Evolutionary conservation across 192 early-diverging fungal genomes (phyloP), one percentile per base, ranked within the genome.

Genomic region (Pilaira anomala): DNA sequence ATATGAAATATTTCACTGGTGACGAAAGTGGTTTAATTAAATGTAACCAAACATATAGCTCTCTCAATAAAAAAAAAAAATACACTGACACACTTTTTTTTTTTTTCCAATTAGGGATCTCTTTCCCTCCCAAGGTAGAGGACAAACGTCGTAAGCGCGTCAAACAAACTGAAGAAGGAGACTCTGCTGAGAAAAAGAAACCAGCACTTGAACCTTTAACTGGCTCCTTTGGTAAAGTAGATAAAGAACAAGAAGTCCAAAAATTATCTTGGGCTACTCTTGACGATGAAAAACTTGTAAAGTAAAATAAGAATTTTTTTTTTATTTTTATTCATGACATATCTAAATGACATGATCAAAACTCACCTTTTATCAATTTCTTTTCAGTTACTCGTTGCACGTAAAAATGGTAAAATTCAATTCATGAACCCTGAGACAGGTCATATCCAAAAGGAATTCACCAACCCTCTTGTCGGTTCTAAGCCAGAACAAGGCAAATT

Each of bases 361-460:
- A n/a, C n/a, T n/a, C n/a, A n/a, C n/a, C n/a, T n/a, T n/a, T n/a
- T n/a, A n/a, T n/a, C n/a, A n/a, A n/a, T n/a, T n/a, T n/a, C n/a
- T n/a, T n/a, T n/a, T n/a, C n/a, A 82, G 71, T 42, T 85, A 22
- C 63, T 78, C 9, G 72, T 81, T n/a, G 83, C 81, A 19, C 72
- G 83, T 33, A 77, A 81, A 60, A 78, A 70, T 67, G 83, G 83
- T 9, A 56, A 63, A n/a, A 67, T 85, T 29, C 55, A 83, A 18
- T 66, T 83, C 44, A 39, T 79, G 49, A 67, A 74, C 42, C 73
- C 77, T 45, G 70, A 79, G 14, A 69, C 63, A 11, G 77, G 75
- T 8, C 40, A 67, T 21, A 24, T 65, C 7, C 21, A 67, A 14
- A 62, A 61, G 40, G 69, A 78, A 41, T 77, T 80, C 46, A 68